These are phyloP conservation scores for Monosporascus sp. DNA, from an alignment of 2,329 filamentous ascomycete genomes.

Conservation along the genomic window DNA sequence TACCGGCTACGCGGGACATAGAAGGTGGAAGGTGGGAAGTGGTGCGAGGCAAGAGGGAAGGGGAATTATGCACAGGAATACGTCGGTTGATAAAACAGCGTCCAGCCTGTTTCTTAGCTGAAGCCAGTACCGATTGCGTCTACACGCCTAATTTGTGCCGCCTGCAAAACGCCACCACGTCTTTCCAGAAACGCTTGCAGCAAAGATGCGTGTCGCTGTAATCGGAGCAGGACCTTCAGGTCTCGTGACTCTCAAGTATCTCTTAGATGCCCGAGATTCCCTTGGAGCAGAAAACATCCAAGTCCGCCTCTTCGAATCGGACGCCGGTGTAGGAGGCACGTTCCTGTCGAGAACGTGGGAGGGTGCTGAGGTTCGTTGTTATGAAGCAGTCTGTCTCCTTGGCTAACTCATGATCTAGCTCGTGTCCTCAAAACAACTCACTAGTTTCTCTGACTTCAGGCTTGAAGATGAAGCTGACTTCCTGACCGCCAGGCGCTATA, in stretches of 20 bases:
- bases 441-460: slow-evolving; percentile 40
- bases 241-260: slow-evolving; percentile 34
- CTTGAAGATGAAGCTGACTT: slow-evolving; percentile 38
- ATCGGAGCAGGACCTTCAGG: slow-evolving; percentile 34
- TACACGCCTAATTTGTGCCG: no score
- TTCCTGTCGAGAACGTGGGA: slow-evolving; percentile 39
- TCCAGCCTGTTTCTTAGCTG: no score
- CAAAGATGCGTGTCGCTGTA: slow-evolving; percentile 27
- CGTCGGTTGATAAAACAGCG: no score
- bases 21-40: no score
- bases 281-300: slow-evolving; percentile 32
- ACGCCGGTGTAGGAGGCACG: slow-evolving; percentile 34
- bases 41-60: no score
- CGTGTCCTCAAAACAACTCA: slow-evolving; percentile 41
- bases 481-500: slow-evolving; percentile 33
- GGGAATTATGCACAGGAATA: no score
- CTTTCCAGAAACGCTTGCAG: neutral
- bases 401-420: slow-evolving; percentile 15
- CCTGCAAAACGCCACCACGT: no score
- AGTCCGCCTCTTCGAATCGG: slow-evolving; percentile 35
- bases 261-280: slow-evolving; percentile 26
- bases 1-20: no score
- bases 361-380: slow-evolving; percentile 31
- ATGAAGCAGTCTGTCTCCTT: no score
- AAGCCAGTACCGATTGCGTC: no score